Evolutionary conservation across 352 stramenopile genomes (phyloP), one percentile per base, ranked within the genome.

Genomic region (Pythium aristosporum): DNA sequence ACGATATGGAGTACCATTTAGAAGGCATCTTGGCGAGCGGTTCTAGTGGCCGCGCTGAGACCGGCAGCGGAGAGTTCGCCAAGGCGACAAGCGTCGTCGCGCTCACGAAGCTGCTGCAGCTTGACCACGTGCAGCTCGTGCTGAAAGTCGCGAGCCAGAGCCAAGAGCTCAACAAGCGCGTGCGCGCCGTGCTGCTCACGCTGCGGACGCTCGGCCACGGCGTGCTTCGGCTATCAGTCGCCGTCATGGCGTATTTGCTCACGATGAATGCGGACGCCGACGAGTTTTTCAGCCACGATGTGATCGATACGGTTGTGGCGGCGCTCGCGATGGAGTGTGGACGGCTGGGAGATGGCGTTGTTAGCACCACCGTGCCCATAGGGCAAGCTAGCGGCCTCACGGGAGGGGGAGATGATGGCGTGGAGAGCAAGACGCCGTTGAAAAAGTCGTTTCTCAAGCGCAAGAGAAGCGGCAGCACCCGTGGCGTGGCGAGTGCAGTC

Each of bases 1-100:
- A 87, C 59, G 76, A 89, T 34, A 63, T 89, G 30, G 60, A 68
- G 47, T 89, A 90, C 69, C 71, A 80, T n/a, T 55, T 92, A 42
- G 76, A 87, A 47, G 83, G 77, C 8, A 61, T 91, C 5, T 36
- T 84, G n/a, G 44, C 56, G 30, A 28, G 21, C 2, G 16, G 23
- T 36, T 12, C 48, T 34, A 44, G 65, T 13, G 23, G 34, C 30
- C 25, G 25, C 25, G 25, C 25, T 30, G 63, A 59, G 7, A 36
- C 43, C 16, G 57, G 68, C 28, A 57, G 68, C 12, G 48, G 49
- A 23, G 37, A 48, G 30, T 48, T 55, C 25, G 59, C 63, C 1
- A 66, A 71, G 23, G 65, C 67, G 5, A 59, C 67, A 37, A 80
- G 67, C 30, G 59, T 85, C 1, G 53, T 89, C 15, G 74, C 78